These are phyloP conservation scores for Leucoagaricus sp. DNA, from an alignment of 1,284 basidiomycete genomes.

Conservation along the genomic window DNA sequence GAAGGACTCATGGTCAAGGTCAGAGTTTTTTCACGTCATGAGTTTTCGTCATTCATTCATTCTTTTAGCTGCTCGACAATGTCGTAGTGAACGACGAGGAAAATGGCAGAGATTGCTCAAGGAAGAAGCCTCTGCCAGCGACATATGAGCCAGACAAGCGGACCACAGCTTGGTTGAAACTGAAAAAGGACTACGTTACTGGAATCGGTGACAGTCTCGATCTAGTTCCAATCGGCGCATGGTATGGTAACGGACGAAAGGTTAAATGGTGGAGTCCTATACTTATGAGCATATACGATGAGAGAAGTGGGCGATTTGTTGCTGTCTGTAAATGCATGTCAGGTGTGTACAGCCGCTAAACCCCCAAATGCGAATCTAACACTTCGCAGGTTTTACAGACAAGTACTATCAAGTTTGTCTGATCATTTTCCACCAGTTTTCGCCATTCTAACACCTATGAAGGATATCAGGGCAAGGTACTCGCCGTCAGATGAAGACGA, in stretches of 20 bases:
- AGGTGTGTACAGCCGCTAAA: slow-evolving; percentile 43
- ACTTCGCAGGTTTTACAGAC: slow-evolving; percentile 85
- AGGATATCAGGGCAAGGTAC: slow-evolving; percentile 53
- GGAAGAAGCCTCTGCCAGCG: slow-evolving; percentile 77
- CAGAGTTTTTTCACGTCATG: slow-evolving; percentile 19
- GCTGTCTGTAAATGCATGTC: slow-evolving; percentile 91
- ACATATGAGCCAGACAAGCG: slow-evolving; percentile 90
- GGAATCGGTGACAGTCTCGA: slow-evolving; percentile 67
- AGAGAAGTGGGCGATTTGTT: slow-evolving; percentile 66
- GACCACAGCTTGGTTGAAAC: slow-evolving; percentile 79
- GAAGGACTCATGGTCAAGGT: slow-evolving; percentile 97
- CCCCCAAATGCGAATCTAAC: slow-evolving; percentile 8
- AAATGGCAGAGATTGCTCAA: slow-evolving; percentile 33
- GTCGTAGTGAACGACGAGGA: slow-evolving; percentile 39
- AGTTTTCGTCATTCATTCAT: not conserved
- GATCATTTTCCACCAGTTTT: not conserved
- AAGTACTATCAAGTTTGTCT: slow-evolving; percentile 73
- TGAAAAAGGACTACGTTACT: slow-evolving; percentile 80
- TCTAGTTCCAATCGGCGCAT: slow-evolving; percentile 79
- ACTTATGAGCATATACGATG: slow-evolving; percentile 81
- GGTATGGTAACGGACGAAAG: slow-evolving; percentile 94
- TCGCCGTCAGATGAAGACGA: slow-evolving; percentile 42
- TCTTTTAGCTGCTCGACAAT: slow-evolving; percentile 59
- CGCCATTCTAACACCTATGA: not conserved
- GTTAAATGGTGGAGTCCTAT: slow-evolving; percentile 94